Percentiles rank a stretch among this genome's conserved stretches.
Evolutionary conservation across 148 eudicot species (phyloP).

Genomic region (Amaranthus hypochondriacus): DNA sequence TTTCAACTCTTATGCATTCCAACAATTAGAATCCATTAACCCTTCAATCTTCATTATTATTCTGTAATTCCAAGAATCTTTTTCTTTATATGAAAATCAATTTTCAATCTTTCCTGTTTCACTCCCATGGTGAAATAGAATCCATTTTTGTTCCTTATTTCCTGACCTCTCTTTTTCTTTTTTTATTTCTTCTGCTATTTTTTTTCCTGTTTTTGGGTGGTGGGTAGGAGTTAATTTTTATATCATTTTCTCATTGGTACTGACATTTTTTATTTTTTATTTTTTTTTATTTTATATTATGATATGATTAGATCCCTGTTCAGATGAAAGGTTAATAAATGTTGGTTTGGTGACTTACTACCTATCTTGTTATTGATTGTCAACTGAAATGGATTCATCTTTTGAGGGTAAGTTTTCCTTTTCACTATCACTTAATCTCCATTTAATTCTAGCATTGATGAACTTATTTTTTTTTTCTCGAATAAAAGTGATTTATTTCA

Average conservation of each 20-base stretch:
- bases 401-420: conserved; percentile 44
- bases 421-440: not conserved
- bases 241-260: not conserved
- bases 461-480: conserved; percentile 4
- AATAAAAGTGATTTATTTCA: not conserved
- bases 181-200: not conserved
- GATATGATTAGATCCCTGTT: conserved; percentile 11
- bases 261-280: conserved; percentile 1
- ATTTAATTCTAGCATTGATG: not conserved
- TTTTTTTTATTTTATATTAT: conserved; percentile 2
- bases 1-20: not conserved
- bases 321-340: conserved; percentile 23
- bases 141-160: conserved; percentile 7
- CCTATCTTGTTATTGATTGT: conserved; percentile 13
- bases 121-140: not conserved
- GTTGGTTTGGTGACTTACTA: conserved; percentile 25
- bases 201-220: not conserved
- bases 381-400: conserved; percentile 44
- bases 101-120: too few species aligned
- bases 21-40: too few species aligned
- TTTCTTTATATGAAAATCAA: not conserved
- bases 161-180: not conserved
- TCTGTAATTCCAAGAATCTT: conserved; percentile 10
- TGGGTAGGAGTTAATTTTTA: not conserved
- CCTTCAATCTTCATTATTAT: too few species aligned